A percentile compares a stretch with the other conserved stretches of the same genome.
These are phyloP conservation scores for Debaryomycetaceae sp. DNA, from an alignment of 1,139 yeast genomes.

Conservation along the genomic window DNA sequence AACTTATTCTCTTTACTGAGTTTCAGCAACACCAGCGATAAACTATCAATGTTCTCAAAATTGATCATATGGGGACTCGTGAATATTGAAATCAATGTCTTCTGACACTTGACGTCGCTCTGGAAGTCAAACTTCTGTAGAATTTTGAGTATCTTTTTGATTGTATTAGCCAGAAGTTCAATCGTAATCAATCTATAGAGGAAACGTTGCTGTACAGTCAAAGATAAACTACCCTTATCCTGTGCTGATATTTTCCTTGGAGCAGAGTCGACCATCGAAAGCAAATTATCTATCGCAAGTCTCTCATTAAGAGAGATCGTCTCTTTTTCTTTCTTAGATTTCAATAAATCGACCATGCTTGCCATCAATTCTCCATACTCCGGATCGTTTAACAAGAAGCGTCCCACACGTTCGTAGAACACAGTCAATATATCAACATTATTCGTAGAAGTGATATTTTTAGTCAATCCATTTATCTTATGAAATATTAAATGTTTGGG, in stretches of 20 bases:
- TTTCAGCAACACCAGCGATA: slow-evolving; percentile 49
- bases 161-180: slow-evolving; percentile 44
- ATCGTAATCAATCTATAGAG: slow-evolving; percentile 46
- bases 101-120: slow-evolving; percentile 33
- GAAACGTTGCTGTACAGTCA: slow-evolving; percentile 46
- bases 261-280: slow-evolving; percentile 63
- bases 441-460: slow-evolving; percentile 48
- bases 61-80: slow-evolving; percentile 60
- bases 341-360: slow-evolving; percentile 59
- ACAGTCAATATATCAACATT: slow-evolving; percentile 65
- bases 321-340: slow-evolving; percentile 47
- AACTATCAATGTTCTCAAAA: slow-evolving; percentile 48
- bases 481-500: slow-evolving; percentile 72
- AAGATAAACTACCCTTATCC: slow-evolving; percentile 12
- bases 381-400: slow-evolving; percentile 58
- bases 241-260: slow-evolving; percentile 22
- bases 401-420: slow-evolving; percentile 73
- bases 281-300: slow-evolving; percentile 57
- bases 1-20: slow-evolving; percentile 32
- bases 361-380: slow-evolving; percentile 60
- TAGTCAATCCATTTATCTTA: slow-evolving; percentile 55
- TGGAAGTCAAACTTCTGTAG: slow-evolving; percentile 47
- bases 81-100: slow-evolving; percentile 50
- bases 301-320: slow-evolving; percentile 54
- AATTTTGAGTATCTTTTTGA: slow-evolving; percentile 32